Conservation (phyloP, 495 filamentous ascomycete genomes). For the Hypoxylon fuscum region DNA sequence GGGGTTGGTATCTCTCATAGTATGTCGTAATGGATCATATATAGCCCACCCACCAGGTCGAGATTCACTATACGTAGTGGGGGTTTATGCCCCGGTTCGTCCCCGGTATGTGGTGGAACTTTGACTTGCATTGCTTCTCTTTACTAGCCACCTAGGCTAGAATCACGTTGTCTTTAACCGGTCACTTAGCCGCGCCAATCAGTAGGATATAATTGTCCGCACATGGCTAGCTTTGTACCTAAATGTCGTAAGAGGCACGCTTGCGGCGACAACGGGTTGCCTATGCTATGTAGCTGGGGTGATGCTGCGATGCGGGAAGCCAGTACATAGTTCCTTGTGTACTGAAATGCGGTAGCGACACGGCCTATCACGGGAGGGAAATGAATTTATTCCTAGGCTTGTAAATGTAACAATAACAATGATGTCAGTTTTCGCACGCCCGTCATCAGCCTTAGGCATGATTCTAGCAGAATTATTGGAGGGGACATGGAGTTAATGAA, state of each 20-base stretch:
- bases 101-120: constrained; percentile 24
- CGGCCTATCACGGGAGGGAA: not conserved
- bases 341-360: constrained; percentile 11
- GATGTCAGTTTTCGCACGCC: constrained; percentile 2
- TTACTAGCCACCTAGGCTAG: no score
- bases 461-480: not conserved
- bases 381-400: constrained; percentile 7
- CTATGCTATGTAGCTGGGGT: constrained; percentile 18
- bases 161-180: constrained; percentile 23
- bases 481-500: not conserved
- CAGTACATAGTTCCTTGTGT: not conserved
- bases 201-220: constrained; percentile 12
- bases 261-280: constrained; percentile 3
- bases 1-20: constrained; percentile 12
- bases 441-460: not conserved
- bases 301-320: constrained; percentile 19
- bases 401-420: not conserved
- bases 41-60: constrained; percentile 27
- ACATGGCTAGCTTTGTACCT: no score
- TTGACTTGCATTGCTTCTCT: no score
- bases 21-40: constrained; percentile 29
- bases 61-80: constrained; percentile 22
- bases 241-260: constrained; percentile 7
- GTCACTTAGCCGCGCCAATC: constrained; percentile 37
- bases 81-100: constrained; percentile 13